Evolutionary conservation across 2,329 filamentous ascomycete species (phyloP).

Genomic region (Colletotrichum eremochloae): DNA sequence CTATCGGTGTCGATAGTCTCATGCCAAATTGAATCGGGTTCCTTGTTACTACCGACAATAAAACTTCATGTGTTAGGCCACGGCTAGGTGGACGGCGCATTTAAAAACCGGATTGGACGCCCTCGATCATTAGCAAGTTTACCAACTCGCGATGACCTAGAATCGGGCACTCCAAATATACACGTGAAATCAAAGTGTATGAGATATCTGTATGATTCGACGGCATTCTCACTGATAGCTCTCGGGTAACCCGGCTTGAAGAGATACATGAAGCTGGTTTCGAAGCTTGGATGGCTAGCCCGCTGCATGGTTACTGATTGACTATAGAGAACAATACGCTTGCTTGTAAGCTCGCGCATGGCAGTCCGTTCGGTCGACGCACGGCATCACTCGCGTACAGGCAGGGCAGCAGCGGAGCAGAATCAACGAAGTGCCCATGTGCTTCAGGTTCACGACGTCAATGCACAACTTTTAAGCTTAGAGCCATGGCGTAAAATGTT

Average conservation of each 20-base stretch:
- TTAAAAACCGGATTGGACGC: too few relatives aligned
- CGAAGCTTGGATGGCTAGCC: neutral
- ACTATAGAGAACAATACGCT: neutral
- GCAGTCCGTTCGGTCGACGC: slow-evolving; percentile 2
- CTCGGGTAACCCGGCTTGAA: neutral
- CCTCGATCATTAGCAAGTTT: neutral
- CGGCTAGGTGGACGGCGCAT: too few relatives aligned
- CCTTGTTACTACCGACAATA: neutral
- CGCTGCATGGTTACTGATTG: neutral
- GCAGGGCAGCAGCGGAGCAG: slow-evolving; percentile 9
- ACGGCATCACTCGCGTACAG: slow-evolving; percentile 3
- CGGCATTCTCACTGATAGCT: neutral
- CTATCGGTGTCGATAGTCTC: slow-evolving; percentile 50
- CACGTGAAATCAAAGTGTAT: neutral
- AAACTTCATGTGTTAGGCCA: neutral
- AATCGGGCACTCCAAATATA: neutral
- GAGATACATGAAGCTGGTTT: neutral
- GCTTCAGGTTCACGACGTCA: slow-evolving; percentile 23
- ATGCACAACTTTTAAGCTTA: slow-evolving; percentile 26
- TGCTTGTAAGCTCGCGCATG: neutral
- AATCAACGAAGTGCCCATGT: slow-evolving; percentile 9
- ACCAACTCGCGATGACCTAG: neutral
- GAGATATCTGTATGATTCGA: neutral
- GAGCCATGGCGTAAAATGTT: slow-evolving; percentile 26
- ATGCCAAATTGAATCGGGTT: slow-evolving; percentile 14